Base-by-base conservation (phyloP, 805 yeast species). In the Saccharomycopsis sp. region DNA sequence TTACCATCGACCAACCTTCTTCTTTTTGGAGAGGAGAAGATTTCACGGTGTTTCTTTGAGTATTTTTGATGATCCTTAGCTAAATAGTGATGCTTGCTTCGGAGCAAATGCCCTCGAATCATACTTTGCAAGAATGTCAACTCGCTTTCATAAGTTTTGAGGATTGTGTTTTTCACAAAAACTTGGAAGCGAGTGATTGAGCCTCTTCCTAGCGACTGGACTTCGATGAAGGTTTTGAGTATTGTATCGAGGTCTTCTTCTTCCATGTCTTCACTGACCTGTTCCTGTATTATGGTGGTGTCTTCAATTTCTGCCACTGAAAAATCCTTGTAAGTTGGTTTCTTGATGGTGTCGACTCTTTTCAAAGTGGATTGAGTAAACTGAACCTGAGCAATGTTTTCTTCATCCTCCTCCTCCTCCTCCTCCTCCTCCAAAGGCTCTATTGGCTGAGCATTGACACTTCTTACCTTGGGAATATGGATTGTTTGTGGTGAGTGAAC, bases 161-260 rank as follows among this genome's bases (percentile, higher is more conserved):
- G 55, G 65, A 81, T 68, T 41, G 79, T 78, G 43, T 67, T 68
- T 50, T 73, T 72, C 25, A 82, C 80, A 55, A 75, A 77, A 59
- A 77, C 62, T 19, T 63, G 62, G 53, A 77, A 82, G 39, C 95
- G 67, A 39, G 73, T 61, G 31, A 75, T 64, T 0, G 82, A 76
- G 16, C 92, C 94, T 49, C 85, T 64, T 13, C 82, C 69, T 15
- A 77, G 59, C 0, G 92, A 73, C 56, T 87, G 95, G 13, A 87
- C 61, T 39, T 61, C 62, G 30, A 68, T 59, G 30, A 80, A 68
- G 50, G 58, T 15, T 53, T 54, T 7, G 44, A 53, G 34, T 48
- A 57, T 16, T 54, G 52, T 18, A 49, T 56, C 46, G 44, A 43
- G 5, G 21, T 39, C 43, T 23, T 38, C 22, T 3, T 39, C 49